These are phyloP conservation scores for Pythium vanterpoolii DNA, from an alignment of 352 stramenopile species.

Conservation along the genomic window DNA sequence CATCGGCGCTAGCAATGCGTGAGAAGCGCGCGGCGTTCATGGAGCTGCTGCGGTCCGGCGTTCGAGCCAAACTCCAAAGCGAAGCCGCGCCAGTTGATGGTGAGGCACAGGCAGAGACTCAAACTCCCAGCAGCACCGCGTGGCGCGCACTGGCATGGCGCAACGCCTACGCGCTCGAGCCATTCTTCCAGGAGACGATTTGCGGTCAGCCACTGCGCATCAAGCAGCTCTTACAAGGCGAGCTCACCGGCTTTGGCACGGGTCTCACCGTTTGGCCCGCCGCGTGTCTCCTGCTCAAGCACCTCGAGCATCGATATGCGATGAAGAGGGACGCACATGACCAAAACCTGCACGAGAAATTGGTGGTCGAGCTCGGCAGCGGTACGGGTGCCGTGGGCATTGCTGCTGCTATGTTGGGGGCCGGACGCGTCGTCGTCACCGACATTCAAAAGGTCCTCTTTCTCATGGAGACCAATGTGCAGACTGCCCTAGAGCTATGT, in stretches of 20 bases:
- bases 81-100: slow-evolving; percentile 4
- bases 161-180: slow-evolving; percentile 61
- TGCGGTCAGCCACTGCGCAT: slow-evolving; percentile 42
- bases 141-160: slow-evolving; percentile 80
- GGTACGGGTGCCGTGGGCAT: slow-evolving; percentile 91
- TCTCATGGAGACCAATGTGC: slow-evolving; percentile 89
- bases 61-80: slow-evolving; percentile 44
- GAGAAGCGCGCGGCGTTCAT: slow-evolving; percentile 22
- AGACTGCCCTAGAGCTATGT: slow-evolving; percentile 30
- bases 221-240: slow-evolving; percentile 73
- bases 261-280: slow-evolving; percentile 82
- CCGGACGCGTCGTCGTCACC: slow-evolving; percentile 81
- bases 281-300: slow-evolving; percentile 75
- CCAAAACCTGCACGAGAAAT: slow-evolving; percentile 35
- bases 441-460: slow-evolving; percentile 89
- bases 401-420: slow-evolving; percentile 83
- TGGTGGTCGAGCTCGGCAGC: slow-evolving; percentile 89
- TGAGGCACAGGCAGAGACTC: too few species aligned
- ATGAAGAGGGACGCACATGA: background rate
- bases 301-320: slow-evolving; percentile 59
- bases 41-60: slow-evolving; percentile 55
- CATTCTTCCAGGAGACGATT: slow-evolving; percentile 58
- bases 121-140: background rate
- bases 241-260: slow-evolving; percentile 78
- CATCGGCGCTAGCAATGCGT: background rate